Conservation (phyloP, 345 rosid species). For the Zanthoxylum bungeanum region DNA sequence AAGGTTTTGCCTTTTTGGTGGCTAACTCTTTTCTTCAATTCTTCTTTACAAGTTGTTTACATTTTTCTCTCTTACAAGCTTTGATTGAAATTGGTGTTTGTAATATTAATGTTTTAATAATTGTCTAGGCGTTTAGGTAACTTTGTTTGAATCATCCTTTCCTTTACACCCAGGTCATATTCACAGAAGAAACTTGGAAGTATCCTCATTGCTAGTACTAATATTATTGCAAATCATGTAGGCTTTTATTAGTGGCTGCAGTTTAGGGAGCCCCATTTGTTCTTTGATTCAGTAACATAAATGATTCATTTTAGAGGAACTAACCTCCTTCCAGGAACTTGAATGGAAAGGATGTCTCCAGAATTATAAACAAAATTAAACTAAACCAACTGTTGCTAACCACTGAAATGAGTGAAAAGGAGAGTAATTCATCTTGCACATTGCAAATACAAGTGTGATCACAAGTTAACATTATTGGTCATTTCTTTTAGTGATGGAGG, state of each 20-base stretch:
- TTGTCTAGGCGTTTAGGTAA: neutral
- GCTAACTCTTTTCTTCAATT: no score
- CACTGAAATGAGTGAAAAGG: neutral
- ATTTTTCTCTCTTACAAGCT: no score
- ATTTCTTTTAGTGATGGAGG: neutral
- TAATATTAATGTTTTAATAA: neutral
- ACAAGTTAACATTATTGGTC: neutral
- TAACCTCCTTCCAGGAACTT: neutral
- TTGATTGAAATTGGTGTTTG: neutral
- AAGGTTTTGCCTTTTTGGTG: neutral
- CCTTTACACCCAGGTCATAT: neutral
- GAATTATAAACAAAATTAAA: neutral
- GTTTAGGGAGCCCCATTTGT: neutral
- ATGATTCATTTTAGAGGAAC: neutral
- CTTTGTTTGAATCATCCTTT: neutral
- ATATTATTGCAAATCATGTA: neutral
- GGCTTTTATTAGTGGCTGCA: neutral
- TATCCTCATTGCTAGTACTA: neutral
- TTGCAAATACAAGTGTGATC: neutral
- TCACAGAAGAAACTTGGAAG: neutral
- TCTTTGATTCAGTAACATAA: neutral
- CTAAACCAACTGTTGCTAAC: neutral
- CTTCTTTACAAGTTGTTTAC: no score
- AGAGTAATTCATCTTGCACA: neutral
- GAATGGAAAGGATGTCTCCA: neutral